Percentiles rank a stretch among this genome's conserved stretches.
phyloP scores from a whole-genome alignment of 1,284 basidiomycete species.

The Cutaneotrichosporon mucoides region DNA sequence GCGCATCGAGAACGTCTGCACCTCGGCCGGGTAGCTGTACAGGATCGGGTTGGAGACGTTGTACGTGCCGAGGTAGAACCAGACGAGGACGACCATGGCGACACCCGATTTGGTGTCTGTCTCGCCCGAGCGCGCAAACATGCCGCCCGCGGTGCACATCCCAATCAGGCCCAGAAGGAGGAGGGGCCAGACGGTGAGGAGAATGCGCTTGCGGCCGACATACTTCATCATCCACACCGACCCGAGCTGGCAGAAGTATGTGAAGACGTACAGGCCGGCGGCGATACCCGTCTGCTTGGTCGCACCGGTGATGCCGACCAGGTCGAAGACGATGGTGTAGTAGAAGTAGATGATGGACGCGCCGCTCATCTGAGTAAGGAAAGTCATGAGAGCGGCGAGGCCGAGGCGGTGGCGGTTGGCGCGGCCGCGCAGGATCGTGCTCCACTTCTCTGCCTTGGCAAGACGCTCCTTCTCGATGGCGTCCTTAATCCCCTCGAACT shows the following conservation, averaged over 20 bases:
- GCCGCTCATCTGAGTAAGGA: constrained; percentile 33
- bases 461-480: constrained; percentile 65
- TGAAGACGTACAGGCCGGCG: constrained; percentile 47
- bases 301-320: constrained; percentile 47
- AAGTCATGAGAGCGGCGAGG: constrained; percentile 46
- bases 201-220: constrained; percentile 41
- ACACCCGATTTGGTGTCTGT: constrained; percentile 33
- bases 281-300: constrained; percentile 49
- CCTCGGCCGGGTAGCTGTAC: constrained; percentile 47
- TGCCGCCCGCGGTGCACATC: constrained; percentile 39
- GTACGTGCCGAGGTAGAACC: constrained; percentile 48
- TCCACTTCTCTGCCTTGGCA: constrained; percentile 47
- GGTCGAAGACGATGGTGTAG: constrained; percentile 44
- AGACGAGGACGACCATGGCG: constrained; percentile 46
- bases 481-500: constrained; percentile 71
- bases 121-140: constrained; percentile 33
- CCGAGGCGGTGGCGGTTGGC: constrained; percentile 43
- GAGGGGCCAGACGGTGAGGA: constrained; percentile 46
- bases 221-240: constrained; percentile 38
- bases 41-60: constrained; percentile 46
- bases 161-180: constrained; percentile 41
- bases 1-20: constrained; percentile 48
- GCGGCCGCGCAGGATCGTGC: constrained; percentile 31
- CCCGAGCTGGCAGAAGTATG: constrained; percentile 45
- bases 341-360: constrained; percentile 50